Evolutionary conservation across 768 basidiomycete genomes (phyloP).

Genomic region (Lanmaoa rubissima): DNA sequence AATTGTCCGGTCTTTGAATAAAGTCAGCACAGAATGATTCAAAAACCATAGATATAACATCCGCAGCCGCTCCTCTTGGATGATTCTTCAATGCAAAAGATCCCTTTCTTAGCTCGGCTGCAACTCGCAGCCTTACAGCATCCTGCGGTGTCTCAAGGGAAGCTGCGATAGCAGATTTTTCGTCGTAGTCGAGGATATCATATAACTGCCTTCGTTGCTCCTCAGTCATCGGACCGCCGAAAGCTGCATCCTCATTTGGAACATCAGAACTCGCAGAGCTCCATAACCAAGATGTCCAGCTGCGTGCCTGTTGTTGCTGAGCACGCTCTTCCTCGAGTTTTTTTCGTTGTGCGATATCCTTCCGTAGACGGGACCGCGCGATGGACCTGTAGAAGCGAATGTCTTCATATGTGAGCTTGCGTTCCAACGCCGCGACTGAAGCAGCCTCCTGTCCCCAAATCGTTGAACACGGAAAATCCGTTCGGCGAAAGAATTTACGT

Average conservation of each 20-base stretch:
- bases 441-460: conserved; percentile 43
- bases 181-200: conserved; percentile 89
- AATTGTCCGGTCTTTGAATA: conserved; percentile 79
- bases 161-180: conserved; percentile 69
- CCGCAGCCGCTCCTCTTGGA: conserved; percentile 58
- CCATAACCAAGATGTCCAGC: conserved; percentile 83
- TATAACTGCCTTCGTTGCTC: conserved; percentile 90
- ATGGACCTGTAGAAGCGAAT: conserved; percentile 97
- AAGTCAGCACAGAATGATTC: conserved; percentile 83
- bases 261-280: conserved; percentile 48
- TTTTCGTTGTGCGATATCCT: conserved; percentile 70
- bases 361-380: conserved; percentile 81
- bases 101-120: conserved; percentile 80
- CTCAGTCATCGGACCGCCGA: conserved; percentile 75
- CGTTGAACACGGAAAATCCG: neutral
- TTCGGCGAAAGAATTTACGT: conserved; percentile 18
- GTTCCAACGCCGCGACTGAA: conserved; percentile 66
- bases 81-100: conserved; percentile 81
- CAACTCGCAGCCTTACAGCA: conserved; percentile 72
- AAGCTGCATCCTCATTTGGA: conserved; percentile 50
- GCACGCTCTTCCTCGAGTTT: conserved; percentile 69
- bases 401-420: conserved; percentile 87
- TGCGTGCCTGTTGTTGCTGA: conserved; percentile 49
- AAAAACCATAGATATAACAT: conserved; percentile 86
- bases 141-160: conserved; percentile 74